These are phyloP conservation scores for Arthrobotrys pseudoclavata DNA, from an alignment of 2,329 filamentous ascomycete species.

Conservation along the genomic window DNA sequence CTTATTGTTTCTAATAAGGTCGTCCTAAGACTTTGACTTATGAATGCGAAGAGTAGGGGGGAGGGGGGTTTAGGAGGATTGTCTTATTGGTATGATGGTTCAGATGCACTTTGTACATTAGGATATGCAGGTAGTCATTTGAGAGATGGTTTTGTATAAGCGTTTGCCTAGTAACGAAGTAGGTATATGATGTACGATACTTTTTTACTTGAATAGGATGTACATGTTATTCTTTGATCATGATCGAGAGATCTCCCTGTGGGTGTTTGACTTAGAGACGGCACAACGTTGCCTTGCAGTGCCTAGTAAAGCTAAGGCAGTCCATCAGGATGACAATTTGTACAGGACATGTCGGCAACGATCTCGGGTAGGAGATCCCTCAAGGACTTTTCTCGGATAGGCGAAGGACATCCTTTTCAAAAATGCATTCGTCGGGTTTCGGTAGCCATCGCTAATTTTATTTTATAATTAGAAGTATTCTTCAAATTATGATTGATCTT, in stretches of 20 bases:
- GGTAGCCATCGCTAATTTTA: slow-evolving; percentile 1
- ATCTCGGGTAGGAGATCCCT: slow-evolving; percentile 27
- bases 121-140: slow-evolving; percentile 29
- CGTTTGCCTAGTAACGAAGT: slow-evolving; percentile 8
- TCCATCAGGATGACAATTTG: slow-evolving; percentile 37
- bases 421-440: slow-evolving; percentile 5
- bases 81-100: slow-evolving; percentile 18
- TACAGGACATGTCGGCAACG: slow-evolving; percentile 11
- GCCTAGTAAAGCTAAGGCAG: slow-evolving; percentile 43
- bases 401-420: background rate
- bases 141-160: slow-evolving; percentile 23
- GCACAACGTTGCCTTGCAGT: slow-evolving; percentile 46
- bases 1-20: background rate
- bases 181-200: slow-evolving; percentile 1
- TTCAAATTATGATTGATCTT: slow-evolving; percentile 13
- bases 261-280: slow-evolving; percentile 24
- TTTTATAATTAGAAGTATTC: slow-evolving; percentile 42
- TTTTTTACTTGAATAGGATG: slow-evolving; percentile 6
- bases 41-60: slow-evolving; percentile 16
- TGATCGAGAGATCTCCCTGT: slow-evolving; percentile 7
- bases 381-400: slow-evolving; percentile 10
- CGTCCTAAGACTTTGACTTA: slow-evolving; percentile 12
- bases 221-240: background rate
- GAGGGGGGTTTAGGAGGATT: background rate
- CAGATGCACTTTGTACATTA: slow-evolving; percentile 9